Evolutionary conservation across 2,329 filamentous ascomycete species (phyloP).

Genomic region (Monascus ruber): DNA sequence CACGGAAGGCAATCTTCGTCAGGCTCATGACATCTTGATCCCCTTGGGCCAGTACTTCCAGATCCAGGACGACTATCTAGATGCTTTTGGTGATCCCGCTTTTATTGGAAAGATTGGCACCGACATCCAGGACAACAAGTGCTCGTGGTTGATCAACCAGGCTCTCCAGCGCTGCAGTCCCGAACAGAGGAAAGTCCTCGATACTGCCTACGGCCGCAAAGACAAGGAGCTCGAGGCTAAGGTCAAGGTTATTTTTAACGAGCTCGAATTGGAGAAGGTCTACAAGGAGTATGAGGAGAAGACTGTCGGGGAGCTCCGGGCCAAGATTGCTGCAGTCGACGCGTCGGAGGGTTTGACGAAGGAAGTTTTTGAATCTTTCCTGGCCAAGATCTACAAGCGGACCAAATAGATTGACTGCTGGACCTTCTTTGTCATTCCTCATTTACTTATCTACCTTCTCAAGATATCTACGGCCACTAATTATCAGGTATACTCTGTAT

Average conservation of each 20-base stretch:
- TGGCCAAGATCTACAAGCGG: conserved; percentile 96
- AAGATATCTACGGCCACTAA: too few species aligned
- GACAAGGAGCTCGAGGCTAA: conserved; percentile 68
- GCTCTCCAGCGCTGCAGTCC: conserved; percentile 68
- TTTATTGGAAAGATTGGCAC: conserved; percentile 98
- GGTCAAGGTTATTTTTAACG: conserved; percentile 80
- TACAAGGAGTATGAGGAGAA: conserved; percentile 88
- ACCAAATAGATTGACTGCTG: conserved; percentile 55
- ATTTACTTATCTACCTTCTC: too few species aligned
- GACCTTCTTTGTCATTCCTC: too few species aligned
- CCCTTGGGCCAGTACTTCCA: conserved; percentile 99
- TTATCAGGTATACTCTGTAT: too few species aligned
- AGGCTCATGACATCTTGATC: conserved; percentile 83
- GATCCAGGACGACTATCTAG: conserved; percentile 96
- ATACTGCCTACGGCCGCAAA: conserved; percentile 91
- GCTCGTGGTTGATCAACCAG: conserved; percentile 96
- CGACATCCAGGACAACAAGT: conserved; percentile 99
- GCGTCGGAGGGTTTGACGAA: conserved; percentile 84
- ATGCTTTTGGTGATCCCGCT: conserved; percentile 88
- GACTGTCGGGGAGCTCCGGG: conserved; percentile 63
- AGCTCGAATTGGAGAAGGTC: conserved; percentile 69
- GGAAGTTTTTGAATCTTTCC: conserved; percentile 76
- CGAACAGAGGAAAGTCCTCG: conserved; percentile 77
- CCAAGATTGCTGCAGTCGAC: conserved; percentile 67
- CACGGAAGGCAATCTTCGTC: conserved; percentile 77